Evolutionary conservation across 2,329 filamentous ascomycete genomes (phyloP), one percentile per base, ranked within the genome.

Genomic region (Epichloe amarillans): DNA sequence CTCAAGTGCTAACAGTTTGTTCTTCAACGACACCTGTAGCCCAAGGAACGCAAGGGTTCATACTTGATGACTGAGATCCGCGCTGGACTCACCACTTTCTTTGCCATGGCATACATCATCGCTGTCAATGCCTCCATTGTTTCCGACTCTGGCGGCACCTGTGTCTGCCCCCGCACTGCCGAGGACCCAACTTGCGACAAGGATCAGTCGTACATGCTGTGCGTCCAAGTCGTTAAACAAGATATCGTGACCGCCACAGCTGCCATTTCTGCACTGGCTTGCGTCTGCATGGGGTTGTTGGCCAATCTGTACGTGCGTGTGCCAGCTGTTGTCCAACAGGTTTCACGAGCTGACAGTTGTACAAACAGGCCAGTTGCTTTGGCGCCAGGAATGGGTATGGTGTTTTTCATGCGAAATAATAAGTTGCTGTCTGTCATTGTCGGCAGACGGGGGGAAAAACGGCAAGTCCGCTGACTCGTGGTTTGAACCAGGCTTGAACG

Each of bases 191-290:
- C 74, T 35, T 86, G 82, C 64, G 57, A 60, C 40, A 54, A 54
- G 44, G 72, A 86, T 61, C 60, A 70, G 4, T 76, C 76, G 21
- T 88, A 88, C 58, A 62, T 75, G 54, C 66, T 83, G n/a, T 88
- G 85, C 63, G 67, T 72, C 56, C 66, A 73, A 59, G 76, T 75
- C 55, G 64, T 91, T 62, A 84, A 85, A 66, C 80, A 86, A 35
- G 88, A 95, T 62, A 69, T 90, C 39, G 84, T 94, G 50, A 94
- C 88, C 6, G 88, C 84, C 11, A 94, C 88, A 4, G 87, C 88
- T 43, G 88, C 88, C 50, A 90, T 93, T 56, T 77, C 86, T 14
- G 84, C 86, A 26, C 69, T 95, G 45, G 79, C 84, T 3, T 84
- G 81, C n/a, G 89, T 94, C 66, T 83, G 75, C 66, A 89, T 94